phyloP scores from a whole-genome alignment of 345 rosid genomes.

The Leavenworthia alabamica region DNA sequence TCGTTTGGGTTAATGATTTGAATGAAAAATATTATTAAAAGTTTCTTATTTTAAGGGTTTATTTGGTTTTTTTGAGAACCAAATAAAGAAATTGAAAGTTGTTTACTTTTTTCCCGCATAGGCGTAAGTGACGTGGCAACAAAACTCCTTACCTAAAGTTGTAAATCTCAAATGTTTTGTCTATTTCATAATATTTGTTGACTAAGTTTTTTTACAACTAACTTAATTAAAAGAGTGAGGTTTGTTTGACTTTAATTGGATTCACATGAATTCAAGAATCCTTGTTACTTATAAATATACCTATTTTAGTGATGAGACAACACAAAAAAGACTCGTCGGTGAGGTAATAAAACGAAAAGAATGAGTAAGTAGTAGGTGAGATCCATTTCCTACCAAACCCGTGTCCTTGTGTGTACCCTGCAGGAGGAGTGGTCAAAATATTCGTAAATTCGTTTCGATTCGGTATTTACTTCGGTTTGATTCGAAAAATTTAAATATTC shows the following conservation, averaged over 20 bases:
- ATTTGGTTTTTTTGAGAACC: constrained; percentile 4
- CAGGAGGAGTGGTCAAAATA: too few species aligned
- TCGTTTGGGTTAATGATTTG: constrained; percentile 16
- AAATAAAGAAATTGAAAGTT: constrained; percentile 8
- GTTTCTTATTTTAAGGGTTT: background rate
- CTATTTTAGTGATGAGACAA: too few species aligned
- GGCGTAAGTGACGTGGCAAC: constrained; percentile 25
- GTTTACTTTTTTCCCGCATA: constrained; percentile 30
- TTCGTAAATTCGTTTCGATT: too few species aligned
- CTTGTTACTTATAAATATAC: background rate
- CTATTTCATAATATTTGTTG: background rate
- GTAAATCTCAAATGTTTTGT: background rate
- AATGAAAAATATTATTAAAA: background rate
- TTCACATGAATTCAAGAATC: background rate
- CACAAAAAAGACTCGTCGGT: too few species aligned
- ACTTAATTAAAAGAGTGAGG: background rate
- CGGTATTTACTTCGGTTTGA: too few species aligned
- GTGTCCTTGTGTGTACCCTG: constrained; percentile 24
- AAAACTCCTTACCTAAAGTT: background rate
- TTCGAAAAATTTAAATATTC: too few species aligned
- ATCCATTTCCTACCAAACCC: constrained; percentile 2
- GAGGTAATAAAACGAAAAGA: background rate
- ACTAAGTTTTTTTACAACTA: background rate
- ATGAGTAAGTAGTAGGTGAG: constrained; percentile 5
- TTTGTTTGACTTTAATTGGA: background rate